These are phyloP conservation scores for Fusarium bactridioides DNA, from an alignment of 2,329 filamentous ascomycete species.

Conservation along the genomic window DNA sequence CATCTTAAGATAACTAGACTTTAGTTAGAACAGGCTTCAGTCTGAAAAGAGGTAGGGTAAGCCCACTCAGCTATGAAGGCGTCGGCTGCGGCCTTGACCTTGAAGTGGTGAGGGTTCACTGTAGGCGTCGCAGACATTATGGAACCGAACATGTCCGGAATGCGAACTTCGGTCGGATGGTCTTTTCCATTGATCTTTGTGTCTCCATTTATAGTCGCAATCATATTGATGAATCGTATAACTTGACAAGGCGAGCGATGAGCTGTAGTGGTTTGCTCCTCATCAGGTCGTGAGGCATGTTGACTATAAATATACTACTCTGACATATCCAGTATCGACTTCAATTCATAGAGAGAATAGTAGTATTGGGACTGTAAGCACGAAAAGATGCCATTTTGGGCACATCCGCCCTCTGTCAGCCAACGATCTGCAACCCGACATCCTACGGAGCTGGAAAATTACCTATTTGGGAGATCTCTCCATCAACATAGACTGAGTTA, in stretches of 20 bases:
- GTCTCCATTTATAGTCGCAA: neutral
- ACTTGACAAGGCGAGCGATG: too few relatives aligned
- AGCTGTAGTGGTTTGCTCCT: neutral
- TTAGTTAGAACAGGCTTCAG: fast-evolving
- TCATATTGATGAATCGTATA: neutral
- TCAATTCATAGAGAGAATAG: fast-evolving
- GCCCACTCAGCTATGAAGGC: neutral
- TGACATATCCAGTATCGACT: neutral
- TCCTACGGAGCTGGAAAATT: neutral
- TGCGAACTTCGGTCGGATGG: neutral
- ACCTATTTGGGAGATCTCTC: neutral
- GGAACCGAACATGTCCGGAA: neutral
- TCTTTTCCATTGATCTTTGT: neutral
- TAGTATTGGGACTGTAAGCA: neutral
- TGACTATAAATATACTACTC: neutral
- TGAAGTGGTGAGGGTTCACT: neutral
- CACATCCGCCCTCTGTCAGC: neutral
- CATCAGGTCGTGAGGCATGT: fast-evolving
- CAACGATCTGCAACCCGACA: neutral
- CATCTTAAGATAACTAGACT: neutral
- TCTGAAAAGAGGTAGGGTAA: fast-evolving
- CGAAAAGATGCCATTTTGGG: neutral
- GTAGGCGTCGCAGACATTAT: neutral
- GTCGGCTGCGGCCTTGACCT: neutral
- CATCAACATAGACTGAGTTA: neutral